Base-by-base conservation (phyloP, 169 alveolate genomes). In the Cyclospora cayetanensis region DNA sequence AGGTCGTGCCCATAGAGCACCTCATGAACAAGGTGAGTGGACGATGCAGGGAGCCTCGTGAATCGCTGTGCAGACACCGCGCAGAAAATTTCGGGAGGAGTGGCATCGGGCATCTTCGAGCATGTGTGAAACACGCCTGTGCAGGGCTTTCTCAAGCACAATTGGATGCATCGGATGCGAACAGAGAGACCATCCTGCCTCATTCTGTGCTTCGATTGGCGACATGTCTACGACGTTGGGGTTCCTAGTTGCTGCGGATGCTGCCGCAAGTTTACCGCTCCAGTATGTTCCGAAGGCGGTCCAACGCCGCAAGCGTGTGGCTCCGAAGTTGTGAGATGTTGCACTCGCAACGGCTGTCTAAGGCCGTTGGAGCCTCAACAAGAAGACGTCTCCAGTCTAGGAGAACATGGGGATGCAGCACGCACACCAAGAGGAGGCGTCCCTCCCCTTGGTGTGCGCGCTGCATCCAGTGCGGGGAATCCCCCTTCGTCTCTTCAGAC, bases 131-230 rank as follows among this genome's bases (percentile, higher is more conserved):
- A n/a, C n/a, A n/a, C n/a, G 50, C 42, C 15, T 18, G 12, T 37
- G 18, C 93, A 90, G 93, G 93, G 93, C 22, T 55, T 90, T 55
- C 93, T 90, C 55, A 82, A 83, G 37, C 89, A 77, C 46, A 60
- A 68, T 18, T 90, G 93, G 93, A 52, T 90, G 93, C 93, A 74
- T 46, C 83, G 68, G 60, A 82, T 74, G 90, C 74, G 85, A 1
- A 53, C 82, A 15, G 93, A 90, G 68, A 53, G 83, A 34, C 93
- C 93, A 20, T 66, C 93, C 31, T 82, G 90, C 41, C 74, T 74
- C 74, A 74, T 76, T 42, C 34, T 90, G 42, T 90, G 90, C 53
- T 90, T 90, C 84, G 93, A 90, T 53, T 90, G 93, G 93, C 52
- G 93, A 7, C 68, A 60, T 35, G 93, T 83, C 37, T 90, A 66